phyloP scores from a whole-genome alignment of 2,329 filamentous ascomycete species.

The Cercospora nicotianae region DNA sequence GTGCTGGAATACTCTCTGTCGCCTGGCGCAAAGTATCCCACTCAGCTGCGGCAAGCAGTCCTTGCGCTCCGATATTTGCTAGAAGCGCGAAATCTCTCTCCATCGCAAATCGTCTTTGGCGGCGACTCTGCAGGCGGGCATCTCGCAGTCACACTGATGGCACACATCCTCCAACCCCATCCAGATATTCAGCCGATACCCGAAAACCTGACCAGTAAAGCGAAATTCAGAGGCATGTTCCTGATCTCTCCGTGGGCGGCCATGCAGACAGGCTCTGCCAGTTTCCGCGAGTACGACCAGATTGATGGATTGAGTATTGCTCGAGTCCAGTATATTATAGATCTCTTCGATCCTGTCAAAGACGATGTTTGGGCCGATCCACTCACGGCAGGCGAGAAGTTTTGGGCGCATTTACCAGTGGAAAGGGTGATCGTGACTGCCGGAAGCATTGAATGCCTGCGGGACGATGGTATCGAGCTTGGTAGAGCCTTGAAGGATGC shows the following conservation, averaged over 20 bases:
- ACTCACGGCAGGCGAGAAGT: neutral
- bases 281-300: neutral
- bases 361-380: neutral
- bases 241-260: neutral
- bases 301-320: neutral
- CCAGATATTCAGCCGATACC: neutral
- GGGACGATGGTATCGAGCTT: neutral
- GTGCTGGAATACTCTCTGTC: neutral
- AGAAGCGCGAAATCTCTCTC: neutral
- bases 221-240: neutral
- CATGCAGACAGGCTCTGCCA: neutral
- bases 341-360: neutral
- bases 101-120: neutral
- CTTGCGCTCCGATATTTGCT: neutral
- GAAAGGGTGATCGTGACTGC: neutral
- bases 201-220: neutral
- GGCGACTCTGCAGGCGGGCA: neutral
- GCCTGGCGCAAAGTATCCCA: neutral
- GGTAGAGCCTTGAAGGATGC: neutral
- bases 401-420: neutral
- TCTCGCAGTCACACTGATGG: neutral
- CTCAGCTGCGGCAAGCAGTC: neutral
- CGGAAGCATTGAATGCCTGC: neutral
- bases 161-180: neutral
- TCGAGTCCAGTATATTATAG: neutral